Evolutionary conservation across 495 filamentous ascomycete species (phyloP), one percentile per base, ranked within the genome.

Genomic region (Podospora comata): DNA sequence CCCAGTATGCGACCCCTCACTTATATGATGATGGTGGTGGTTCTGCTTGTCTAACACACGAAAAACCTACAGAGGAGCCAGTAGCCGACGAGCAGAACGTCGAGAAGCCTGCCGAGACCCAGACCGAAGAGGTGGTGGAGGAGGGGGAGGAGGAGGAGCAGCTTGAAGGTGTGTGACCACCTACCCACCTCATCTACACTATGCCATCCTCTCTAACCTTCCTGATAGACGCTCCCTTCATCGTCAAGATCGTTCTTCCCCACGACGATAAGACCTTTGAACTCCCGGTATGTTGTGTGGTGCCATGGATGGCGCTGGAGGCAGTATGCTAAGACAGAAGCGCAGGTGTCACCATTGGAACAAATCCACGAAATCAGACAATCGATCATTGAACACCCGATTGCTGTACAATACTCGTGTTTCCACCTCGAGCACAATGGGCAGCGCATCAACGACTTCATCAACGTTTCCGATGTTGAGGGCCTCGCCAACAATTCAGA

Each of bases 341-440:
- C 23, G 23, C 73, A 96, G 92, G 91, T 97, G 23, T 95, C 93
- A 7, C 89, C 90, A 66, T 89, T 96, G 83, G 96, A 98, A 78
- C 94, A 97, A 76, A 89, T 98, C 60, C 96, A 99, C 79, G 96
- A 99, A 83, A 88, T 99, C 71, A 91, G 96, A 68, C 94, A 97
- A 80, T 95, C 95, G 32, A 90, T 99, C 75, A 90, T 97, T 78
- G 96, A 99, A 78, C 84, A 91, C 60, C 96, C 96, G n/a, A 85
- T 89, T 64, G 94, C 93, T 64, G 90, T 97, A 79, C 93, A 97
- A 79, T 97, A 98, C 82, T 94, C 96, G 55, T 99, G 96, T 83
- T 99, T 99, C 84, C 96, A 98, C 79, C 88, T 99, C 56, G 93
- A 98, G 76, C 88, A 91, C 81, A 87, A 92, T 23, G 90, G 91